phyloP scores from a whole-genome alignment of 345 rosid genomes.

The Arabis hirsuta region DNA sequence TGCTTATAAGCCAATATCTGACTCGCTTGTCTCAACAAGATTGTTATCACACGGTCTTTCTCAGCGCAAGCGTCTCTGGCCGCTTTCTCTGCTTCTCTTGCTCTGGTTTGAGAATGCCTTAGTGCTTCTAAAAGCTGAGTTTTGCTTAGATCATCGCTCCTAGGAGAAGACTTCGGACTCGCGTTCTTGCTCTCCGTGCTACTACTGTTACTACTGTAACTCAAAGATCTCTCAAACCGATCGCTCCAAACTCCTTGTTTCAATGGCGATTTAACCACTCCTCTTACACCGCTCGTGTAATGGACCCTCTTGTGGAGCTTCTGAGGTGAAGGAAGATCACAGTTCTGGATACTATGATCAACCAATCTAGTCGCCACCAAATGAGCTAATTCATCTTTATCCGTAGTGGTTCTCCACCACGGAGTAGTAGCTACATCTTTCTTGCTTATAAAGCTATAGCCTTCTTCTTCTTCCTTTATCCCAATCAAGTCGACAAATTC shows the following conservation, averaged over 20 bases:
- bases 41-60: slow-evolving; percentile 74
- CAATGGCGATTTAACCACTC: slow-evolving; percentile 26
- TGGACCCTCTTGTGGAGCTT: slow-evolving; percentile 45
- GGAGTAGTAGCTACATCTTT: slow-evolving; percentile 44
- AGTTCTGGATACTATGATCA: slow-evolving; percentile 64
- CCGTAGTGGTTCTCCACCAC: slow-evolving; percentile 81
- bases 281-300: slow-evolving; percentile 33
- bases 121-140: slow-evolving; percentile 87
- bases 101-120: slow-evolving; percentile 92
- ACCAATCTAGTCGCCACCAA: slow-evolving; percentile 76
- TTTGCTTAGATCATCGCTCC: slow-evolving; percentile 60
- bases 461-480: slow-evolving; percentile 38
- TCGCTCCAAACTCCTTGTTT: slow-evolving; percentile 39
- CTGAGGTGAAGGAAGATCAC: slow-evolving; percentile 92
- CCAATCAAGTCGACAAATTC: slow-evolving; percentile 52
- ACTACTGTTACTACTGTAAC: slow-evolving; percentile 34
- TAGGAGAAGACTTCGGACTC: slow-evolving; percentile 42
- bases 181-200: slow-evolving; percentile 35
- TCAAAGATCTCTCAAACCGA: slow-evolving; percentile 49
- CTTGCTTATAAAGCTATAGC: slow-evolving; percentile 42
- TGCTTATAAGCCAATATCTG: slow-evolving; percentile 93
- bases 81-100: slow-evolving; percentile 91
- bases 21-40: slow-evolving; percentile 88
- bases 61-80: slow-evolving; percentile 76
- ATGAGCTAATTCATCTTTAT: slow-evolving; percentile 76